Conservation (phyloP, 495 filamentous ascomycete species). For the Penicillium diatomitis region DNA sequence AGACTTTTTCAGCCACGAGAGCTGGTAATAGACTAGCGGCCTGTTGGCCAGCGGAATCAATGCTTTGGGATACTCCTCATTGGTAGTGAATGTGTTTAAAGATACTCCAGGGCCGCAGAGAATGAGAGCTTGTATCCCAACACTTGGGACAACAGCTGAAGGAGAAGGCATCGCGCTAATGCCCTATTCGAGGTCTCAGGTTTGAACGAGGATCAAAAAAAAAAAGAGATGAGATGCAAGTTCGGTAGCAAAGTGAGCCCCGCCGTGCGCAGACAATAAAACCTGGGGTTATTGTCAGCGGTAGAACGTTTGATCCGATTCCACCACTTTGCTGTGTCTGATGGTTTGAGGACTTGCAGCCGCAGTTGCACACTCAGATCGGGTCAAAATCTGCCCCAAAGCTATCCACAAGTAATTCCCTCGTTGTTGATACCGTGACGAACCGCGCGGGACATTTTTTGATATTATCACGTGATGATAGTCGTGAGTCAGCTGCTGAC, state of each 20-base stretch:
- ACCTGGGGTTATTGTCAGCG: too few relatives aligned
- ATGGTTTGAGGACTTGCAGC: too few relatives aligned
- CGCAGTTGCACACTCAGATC: too few relatives aligned
- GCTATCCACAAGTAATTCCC: too few relatives aligned
- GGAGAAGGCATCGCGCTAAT: slow-evolving; percentile 6
- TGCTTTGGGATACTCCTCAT: slow-evolving; percentile 68
- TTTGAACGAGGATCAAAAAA: neutral
- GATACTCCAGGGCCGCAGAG: slow-evolving; percentile 77
- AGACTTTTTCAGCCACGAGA: slow-evolving; percentile 83
- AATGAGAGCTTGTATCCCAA: slow-evolving; percentile 88
- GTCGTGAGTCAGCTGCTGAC: slow-evolving; percentile 6
- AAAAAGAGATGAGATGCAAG: neutral
- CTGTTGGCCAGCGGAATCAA: slow-evolving; percentile 87
- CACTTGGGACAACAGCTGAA: slow-evolving; percentile 50
- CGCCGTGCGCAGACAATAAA: neutral
- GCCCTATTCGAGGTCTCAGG: neutral
- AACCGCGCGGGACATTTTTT: slow-evolving; percentile 6
- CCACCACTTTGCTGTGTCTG: too few relatives aligned
- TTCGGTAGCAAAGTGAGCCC: neutral
- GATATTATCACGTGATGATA: slow-evolving; percentile 16
- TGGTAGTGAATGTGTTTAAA: slow-evolving; percentile 84
- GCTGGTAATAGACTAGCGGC: slow-evolving; percentile 91
- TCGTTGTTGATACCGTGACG: slow-evolving; percentile 17
- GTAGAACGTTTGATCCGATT: too few relatives aligned
- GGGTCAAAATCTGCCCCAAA: too few relatives aligned